phyloP scores from a whole-genome alignment of 805 yeast species.

The Zygosaccharomyces pseudorouxii region DNA sequence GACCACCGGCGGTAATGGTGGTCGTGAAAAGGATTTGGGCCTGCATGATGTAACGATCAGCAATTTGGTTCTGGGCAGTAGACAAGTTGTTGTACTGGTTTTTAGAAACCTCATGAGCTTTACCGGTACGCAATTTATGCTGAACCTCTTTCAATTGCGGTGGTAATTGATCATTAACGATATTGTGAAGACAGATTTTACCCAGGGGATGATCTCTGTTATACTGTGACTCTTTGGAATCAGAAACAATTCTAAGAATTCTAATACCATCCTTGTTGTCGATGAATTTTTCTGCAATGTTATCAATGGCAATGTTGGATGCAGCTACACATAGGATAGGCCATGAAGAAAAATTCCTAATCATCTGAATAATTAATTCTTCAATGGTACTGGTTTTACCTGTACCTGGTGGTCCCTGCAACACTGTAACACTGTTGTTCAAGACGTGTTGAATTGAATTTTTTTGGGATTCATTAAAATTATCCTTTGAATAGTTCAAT shows the following conservation, averaged over 20 bases:
- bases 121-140: conserved; percentile 42
- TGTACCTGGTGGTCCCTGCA: conserved; percentile 83
- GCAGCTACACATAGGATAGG: conserved; percentile 74
- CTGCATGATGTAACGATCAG: conserved; percentile 52
- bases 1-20: conserved; percentile 67
- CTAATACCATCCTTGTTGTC: conserved; percentile 44
- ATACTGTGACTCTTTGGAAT: conserved; percentile 59
- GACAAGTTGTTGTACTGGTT: conserved; percentile 48
- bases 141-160: conserved; percentile 40
- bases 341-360: conserved; percentile 49
- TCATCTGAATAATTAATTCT: conserved; percentile 54
- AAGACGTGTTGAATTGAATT: conserved; percentile 50
- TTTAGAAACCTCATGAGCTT: conserved; percentile 39
- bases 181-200: conserved; percentile 60
- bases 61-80: conserved; percentile 41
- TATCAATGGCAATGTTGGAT: conserved; percentile 70
- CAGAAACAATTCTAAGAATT: conserved; percentile 54
- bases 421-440: conserved; percentile 47
- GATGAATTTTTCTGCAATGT: conserved; percentile 65
- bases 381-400: conserved; percentile 72
- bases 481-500: conserved; percentile 45
- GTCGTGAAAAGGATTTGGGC: conserved; percentile 70
- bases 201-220: conserved; percentile 51
- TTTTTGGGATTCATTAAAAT: conserved; percentile 56
- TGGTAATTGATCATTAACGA: conserved; percentile 48